Percentiles rank a stretch among this genome's conserved stretches.
Conservation (phyloP, 768 basidiomycete species). For the Strobilomyces confusus region DNA sequence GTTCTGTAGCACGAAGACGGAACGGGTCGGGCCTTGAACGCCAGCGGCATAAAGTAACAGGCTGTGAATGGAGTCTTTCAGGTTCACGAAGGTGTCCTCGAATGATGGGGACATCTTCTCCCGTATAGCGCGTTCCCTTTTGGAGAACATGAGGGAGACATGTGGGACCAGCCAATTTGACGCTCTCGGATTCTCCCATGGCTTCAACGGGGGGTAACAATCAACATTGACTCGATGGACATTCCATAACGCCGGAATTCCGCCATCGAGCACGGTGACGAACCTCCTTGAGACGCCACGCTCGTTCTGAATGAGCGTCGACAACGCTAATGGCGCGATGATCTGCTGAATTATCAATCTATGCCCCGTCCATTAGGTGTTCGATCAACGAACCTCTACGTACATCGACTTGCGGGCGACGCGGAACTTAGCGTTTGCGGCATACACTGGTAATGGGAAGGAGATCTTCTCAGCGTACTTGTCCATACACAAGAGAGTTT, state of each 20-base stretch:
- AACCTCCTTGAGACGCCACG: slow-evolving; percentile 24
- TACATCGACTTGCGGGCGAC: slow-evolving; percentile 55
- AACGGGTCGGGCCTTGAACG: slow-evolving; percentile 10
- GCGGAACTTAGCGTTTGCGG: slow-evolving; percentile 35
- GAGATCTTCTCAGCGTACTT: slow-evolving; percentile 24
- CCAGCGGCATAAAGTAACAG: slow-evolving; percentile 29
- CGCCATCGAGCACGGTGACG: slow-evolving; percentile 20
- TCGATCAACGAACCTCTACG: slow-evolving; percentile 31
- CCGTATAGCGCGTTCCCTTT: slow-evolving; percentile 24
- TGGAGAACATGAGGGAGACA: slow-evolving; percentile 30
- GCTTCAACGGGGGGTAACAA: slow-evolving; percentile 31
- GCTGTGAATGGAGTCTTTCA: slow-evolving; percentile 31
- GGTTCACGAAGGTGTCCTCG: slow-evolving; percentile 25
- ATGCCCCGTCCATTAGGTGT: neutral
- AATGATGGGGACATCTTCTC: neutral
- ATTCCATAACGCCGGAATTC: slow-evolving; percentile 28
- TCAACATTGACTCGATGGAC: slow-evolving; percentile 39
- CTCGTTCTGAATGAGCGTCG: slow-evolving; percentile 17
- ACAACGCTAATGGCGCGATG: slow-evolving; percentile 13
- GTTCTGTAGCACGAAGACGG: slow-evolving; percentile 18
- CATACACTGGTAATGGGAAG: slow-evolving; percentile 45
- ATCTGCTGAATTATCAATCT: slow-evolving; percentile 14
- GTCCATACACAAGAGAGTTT: slow-evolving; percentile 9
- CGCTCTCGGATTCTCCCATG: slow-evolving; percentile 6
- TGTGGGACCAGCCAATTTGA: slow-evolving; percentile 33